Percentiles rank a stretch among this genome's conserved stretches.
Conservation (phyloP, 1,139 yeast species). For the Insectozyma bohioensis region DNA sequence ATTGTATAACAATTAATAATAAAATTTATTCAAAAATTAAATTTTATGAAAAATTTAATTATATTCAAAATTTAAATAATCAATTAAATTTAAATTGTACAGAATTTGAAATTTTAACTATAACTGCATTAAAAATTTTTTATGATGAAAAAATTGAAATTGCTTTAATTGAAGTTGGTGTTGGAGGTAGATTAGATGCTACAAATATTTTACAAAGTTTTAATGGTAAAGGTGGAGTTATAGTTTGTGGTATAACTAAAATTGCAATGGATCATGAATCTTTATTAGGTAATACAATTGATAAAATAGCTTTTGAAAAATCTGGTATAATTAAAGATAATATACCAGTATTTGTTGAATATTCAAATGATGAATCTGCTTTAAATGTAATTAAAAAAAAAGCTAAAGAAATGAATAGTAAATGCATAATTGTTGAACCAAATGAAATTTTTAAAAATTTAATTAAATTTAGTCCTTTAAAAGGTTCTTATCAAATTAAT, state of each 20-base stretch:
- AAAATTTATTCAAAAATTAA: constrained; percentile 46
- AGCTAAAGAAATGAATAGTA: constrained; percentile 20
- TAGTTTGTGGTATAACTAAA: constrained; percentile 76
- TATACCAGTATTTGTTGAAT: constrained; percentile 71
- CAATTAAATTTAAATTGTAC: constrained; percentile 60
- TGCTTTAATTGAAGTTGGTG: constrained; percentile 86
- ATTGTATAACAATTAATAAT: constrained; percentile 69
- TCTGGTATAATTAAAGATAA: constrained; percentile 75
- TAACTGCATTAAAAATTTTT: constrained; percentile 78
- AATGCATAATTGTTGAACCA: constrained; percentile 20
- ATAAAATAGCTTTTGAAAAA: constrained; percentile 70
- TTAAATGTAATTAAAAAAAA: constrained; percentile 37
- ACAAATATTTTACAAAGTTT: constrained; percentile 61
- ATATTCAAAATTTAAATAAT: constrained; percentile 37
- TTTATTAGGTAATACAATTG: constrained; percentile 64
- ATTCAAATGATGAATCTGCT: constrained; percentile 55
- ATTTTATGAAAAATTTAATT: constrained; percentile 46
- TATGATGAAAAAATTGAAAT: constrained; percentile 56
- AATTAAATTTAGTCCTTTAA: constrained; percentile 49
- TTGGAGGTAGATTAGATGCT: constrained; percentile 87
- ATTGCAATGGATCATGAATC: constrained; percentile 83
- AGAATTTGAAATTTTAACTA: constrained; percentile 83
- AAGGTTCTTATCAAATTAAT: constrained; percentile 69
- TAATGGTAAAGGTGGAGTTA: constrained; percentile 25
- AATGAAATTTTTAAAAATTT: constrained; percentile 14